Evolutionary conservation across 208 protist species (phyloP).

Genomic region (Acanthamoeba rhysodes): DNA sequence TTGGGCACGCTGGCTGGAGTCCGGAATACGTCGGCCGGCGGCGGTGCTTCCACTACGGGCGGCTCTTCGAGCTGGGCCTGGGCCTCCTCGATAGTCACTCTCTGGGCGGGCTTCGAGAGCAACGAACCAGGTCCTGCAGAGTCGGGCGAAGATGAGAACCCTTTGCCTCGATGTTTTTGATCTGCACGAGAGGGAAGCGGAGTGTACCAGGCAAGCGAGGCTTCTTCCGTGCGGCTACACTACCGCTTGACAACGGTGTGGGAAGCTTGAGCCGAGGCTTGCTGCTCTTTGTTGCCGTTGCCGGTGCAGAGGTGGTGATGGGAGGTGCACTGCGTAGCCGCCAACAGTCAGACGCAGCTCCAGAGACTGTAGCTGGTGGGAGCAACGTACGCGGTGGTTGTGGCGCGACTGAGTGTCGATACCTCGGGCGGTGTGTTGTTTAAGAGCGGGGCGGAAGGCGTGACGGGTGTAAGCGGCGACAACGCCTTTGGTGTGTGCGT

Average conservation of each 20-base stretch:
- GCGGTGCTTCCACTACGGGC: background rate
- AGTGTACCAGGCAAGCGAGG: background rate
- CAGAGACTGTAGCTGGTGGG: background rate
- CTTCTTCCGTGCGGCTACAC: background rate
- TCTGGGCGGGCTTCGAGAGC: conserved; percentile 33
- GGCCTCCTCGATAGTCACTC: background rate
- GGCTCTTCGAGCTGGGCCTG: background rate
- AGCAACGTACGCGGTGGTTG: background rate
- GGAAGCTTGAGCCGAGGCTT: conserved; percentile 11
- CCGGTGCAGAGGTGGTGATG: background rate
- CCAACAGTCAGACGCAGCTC: background rate
- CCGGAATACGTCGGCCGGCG: background rate
- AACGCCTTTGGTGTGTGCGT: background rate
- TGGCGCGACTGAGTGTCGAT: background rate
- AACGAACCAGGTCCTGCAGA: background rate
- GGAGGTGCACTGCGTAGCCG: background rate
- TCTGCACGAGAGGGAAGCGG: background rate
- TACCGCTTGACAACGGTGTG: background rate
- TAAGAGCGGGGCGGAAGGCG: background rate
- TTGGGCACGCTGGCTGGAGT: background rate
- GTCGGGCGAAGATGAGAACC: background rate
- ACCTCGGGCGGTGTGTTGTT: background rate
- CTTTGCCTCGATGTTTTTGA: background rate
- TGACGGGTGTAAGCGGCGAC: background rate
- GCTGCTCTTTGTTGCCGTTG: background rate